phyloP scores from a whole-genome alignment of 805 yeast genomes.

The Clavispora vitiphila region DNA sequence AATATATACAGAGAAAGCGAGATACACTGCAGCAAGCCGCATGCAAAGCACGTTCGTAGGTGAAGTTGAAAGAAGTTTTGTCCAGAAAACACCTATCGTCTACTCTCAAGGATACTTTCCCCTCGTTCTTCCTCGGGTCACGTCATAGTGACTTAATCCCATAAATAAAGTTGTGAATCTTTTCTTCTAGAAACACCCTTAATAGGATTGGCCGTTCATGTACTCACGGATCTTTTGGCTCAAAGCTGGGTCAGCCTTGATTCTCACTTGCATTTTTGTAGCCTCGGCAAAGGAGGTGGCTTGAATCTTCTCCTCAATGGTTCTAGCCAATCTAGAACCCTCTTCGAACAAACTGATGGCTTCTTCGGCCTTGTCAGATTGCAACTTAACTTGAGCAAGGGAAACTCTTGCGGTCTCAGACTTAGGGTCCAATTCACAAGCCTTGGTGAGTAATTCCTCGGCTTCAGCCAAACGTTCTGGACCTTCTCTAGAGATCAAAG shows the following conservation, averaged over 20 bases:
- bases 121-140: neutral
- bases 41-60: neutral
- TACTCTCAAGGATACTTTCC: neutral
- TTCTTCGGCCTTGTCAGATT: slow-evolving; percentile 73
- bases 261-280: slow-evolving; percentile 78
- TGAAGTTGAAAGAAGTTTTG: neutral
- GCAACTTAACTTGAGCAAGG: slow-evolving; percentile 87
- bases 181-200: neutral
- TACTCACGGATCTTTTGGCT: slow-evolving; percentile 55
- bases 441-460: slow-evolving; percentile 61
- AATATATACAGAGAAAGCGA: slow-evolving; percentile 1
- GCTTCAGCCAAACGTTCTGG: slow-evolving; percentile 50
- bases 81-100: neutral
- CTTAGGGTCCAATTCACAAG: slow-evolving; percentile 79
- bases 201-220: neutral
- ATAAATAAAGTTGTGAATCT: neutral
- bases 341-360: slow-evolving; percentile 81
- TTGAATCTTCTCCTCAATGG: slow-evolving; percentile 80
- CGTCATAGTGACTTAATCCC: neutral
- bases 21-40: neutral
- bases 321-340: slow-evolving; percentile 77
- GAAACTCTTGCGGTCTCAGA: slow-evolving; percentile 85
- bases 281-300: slow-evolving; percentile 92
- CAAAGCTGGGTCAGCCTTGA: slow-evolving; percentile 64
- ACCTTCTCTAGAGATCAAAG: slow-evolving; percentile 55